These are phyloP conservation scores for Lactarius deliciosus DNA, from an alignment of 768 basidiomycete species.

Conservation along the genomic window DNA sequence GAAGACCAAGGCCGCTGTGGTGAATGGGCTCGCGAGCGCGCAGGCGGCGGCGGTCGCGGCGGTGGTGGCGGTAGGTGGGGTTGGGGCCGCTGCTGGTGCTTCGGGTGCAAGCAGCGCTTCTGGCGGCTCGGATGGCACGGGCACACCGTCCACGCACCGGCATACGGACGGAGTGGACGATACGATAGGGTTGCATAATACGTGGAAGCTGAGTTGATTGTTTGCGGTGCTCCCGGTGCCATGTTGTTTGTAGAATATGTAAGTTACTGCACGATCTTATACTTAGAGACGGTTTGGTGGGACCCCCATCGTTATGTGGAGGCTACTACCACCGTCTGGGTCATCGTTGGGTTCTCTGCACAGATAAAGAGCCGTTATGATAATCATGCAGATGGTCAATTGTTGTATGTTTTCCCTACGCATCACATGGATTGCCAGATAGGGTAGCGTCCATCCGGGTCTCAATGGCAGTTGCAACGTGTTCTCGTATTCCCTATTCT, in stretches of 20 bases:
- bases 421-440: too few species aligned
- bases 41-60: slow-evolving; percentile 33
- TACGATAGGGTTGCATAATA: slow-evolving; percentile 78
- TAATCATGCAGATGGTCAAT: too few species aligned
- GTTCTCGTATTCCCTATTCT: too few species aligned
- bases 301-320: not conserved
- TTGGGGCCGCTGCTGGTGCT: not conserved
- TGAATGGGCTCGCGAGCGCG: slow-evolving; percentile 36
- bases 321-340: too few species aligned
- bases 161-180: slow-evolving; percentile 66
- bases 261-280: not conserved
- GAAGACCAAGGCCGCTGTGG: slow-evolving; percentile 48
- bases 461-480: too few species aligned
- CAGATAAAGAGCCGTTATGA: too few species aligned
- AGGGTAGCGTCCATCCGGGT: too few species aligned
- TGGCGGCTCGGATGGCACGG: slow-evolving; percentile 29
- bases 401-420: too few species aligned
- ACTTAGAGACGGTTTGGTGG: not conserved
- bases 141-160: slow-evolving; percentile 37
- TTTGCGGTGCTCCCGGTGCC: not conserved
- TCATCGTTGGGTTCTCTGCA: too few species aligned
- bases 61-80: slow-evolving; percentile 36
- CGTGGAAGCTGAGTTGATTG: slow-evolving; percentile 43
- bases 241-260: not conserved
- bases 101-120: slow-evolving; percentile 19